These are phyloP conservation scores for Austroboletus niveus DNA, from an alignment of 1,284 basidiomycete species.

Conservation along the genomic window DNA sequence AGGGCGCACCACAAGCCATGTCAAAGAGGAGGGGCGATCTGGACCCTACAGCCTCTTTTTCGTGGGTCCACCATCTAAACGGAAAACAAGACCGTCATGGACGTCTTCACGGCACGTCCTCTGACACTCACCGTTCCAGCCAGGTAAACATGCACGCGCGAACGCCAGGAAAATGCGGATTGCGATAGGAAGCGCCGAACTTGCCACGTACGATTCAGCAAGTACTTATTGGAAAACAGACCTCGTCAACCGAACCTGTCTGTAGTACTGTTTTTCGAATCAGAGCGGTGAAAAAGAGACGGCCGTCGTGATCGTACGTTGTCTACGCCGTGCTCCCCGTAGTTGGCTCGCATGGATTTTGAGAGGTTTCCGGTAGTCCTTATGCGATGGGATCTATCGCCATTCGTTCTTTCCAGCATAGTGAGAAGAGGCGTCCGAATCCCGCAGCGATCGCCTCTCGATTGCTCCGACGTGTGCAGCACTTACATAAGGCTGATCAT, in stretches of 20 bases:
- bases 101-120: not conserved
- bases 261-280: conserved; percentile 22
- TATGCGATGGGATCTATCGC: conserved; percentile 41
- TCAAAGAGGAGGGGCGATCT: conserved; percentile 28
- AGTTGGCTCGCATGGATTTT: conserved; percentile 69
- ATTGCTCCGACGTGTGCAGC: no score
- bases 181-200: conserved; percentile 65
- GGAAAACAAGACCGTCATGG: not conserved
- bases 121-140: conserved; percentile 45
- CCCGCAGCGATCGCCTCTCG: no score
- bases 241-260: conserved; percentile 20
- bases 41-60: conserved; percentile 10
- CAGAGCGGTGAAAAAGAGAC: conserved; percentile 2
- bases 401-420: not conserved
- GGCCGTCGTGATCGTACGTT: conserved; percentile 44
- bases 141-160: conserved; percentile 54
- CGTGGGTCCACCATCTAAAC: conserved; percentile 27
- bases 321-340: conserved; percentile 62
- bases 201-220: conserved; percentile 18
- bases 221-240: not conserved
- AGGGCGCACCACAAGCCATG: conserved; percentile 29
- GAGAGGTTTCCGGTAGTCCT: conserved; percentile 48
- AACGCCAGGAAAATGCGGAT: conserved; percentile 71
- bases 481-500: no score
- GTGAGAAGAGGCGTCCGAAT: not conserved